phyloP scores from a whole-genome alignment of 495 filamentous ascomycete species.

The Hypoxylon intermedium region DNA sequence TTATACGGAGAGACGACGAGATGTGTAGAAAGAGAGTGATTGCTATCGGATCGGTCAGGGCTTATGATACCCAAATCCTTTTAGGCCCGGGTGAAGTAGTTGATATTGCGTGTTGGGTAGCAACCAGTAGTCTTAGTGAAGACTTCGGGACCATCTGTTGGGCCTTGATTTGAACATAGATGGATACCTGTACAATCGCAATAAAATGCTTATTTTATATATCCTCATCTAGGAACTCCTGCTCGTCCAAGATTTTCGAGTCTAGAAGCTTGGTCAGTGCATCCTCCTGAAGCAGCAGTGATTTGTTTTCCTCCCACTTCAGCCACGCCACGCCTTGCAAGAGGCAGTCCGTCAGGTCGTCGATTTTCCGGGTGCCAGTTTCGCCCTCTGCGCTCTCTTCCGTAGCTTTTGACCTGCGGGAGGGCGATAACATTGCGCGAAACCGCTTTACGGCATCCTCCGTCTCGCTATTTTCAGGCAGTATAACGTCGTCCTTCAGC shows the following conservation, averaged over 20 bases:
- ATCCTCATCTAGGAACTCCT: slow-evolving; percentile 5
- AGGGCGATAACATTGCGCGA: slow-evolving; percentile 50
- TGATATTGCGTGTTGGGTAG: slow-evolving; percentile 13
- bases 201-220: slow-evolving; percentile 29
- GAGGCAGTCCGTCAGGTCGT: slow-evolving; percentile 90
- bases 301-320: slow-evolving; percentile 78
- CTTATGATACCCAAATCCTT: slow-evolving; percentile 31
- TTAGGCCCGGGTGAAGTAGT: slow-evolving; percentile 10
- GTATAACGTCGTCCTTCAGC: slow-evolving; percentile 40
- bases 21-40: slow-evolving; percentile 1
- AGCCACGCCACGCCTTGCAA: slow-evolving; percentile 87
- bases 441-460: slow-evolving; percentile 53
- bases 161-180: slow-evolving; percentile 25
- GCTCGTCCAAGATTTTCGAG: slow-evolving; percentile 18
- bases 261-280: slow-evolving; percentile 29
- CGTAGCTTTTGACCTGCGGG: slow-evolving; percentile 36
- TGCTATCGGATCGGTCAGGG: slow-evolving; percentile 13
- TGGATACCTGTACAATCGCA: slow-evolving; percentile 35
- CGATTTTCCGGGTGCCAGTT: slow-evolving; percentile 67
- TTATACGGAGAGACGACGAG: not conserved
- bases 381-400: slow-evolving; percentile 21
- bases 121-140: slow-evolving; percentile 10
- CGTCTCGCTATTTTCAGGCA: slow-evolving; percentile 45
- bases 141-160: slow-evolving; percentile 4
- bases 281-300: slow-evolving; percentile 50